Conservation (phyloP, 2,329 filamentous ascomycete genomes). For the Cladosporium sp. region DNA sequence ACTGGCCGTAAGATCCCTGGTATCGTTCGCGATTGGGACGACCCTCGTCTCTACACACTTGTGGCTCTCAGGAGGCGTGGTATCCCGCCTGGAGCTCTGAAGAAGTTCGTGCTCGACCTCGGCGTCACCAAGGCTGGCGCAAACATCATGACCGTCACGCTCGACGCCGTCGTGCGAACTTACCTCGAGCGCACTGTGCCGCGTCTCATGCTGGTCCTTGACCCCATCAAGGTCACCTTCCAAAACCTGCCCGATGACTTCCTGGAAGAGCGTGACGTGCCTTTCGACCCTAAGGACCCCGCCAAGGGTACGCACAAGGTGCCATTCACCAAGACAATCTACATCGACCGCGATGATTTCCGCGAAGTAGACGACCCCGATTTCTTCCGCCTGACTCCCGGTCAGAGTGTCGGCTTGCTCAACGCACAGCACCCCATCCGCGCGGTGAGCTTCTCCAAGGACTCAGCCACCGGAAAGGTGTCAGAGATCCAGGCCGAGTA, state of each 20-base stretch:
- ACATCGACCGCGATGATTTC: slow-evolving; percentile 80
- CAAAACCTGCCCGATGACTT: slow-evolving; percentile 71
- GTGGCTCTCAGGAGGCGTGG: slow-evolving; percentile 80
- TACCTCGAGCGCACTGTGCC: slow-evolving; percentile 88
- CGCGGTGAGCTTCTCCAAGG: slow-evolving; percentile 64
- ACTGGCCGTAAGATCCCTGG: slow-evolving; percentile 36
- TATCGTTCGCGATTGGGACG: slow-evolving; percentile 81
- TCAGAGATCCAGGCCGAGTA: slow-evolving; percentile 64
- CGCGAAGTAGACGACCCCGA: slow-evolving; percentile 66
- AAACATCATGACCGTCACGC: slow-evolving; percentile 72
- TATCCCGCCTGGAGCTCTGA: slow-evolving; percentile 80
- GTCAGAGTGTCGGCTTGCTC: slow-evolving; percentile 69
- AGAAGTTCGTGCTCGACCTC: slow-evolving; percentile 86
- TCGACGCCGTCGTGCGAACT: slow-evolving; percentile 78
- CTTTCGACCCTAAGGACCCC: slow-evolving; percentile 79
- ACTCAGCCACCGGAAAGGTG: slow-evolving; percentile 59
- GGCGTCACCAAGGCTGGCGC: slow-evolving; percentile 81
- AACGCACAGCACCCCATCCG: slow-evolving; percentile 67
- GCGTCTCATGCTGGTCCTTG: slow-evolving; percentile 82
- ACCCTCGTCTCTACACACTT: slow-evolving; percentile 83
- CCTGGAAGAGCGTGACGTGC: slow-evolving; percentile 60
- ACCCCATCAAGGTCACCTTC: slow-evolving; percentile 78
- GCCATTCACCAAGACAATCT: slow-evolving; percentile 71
- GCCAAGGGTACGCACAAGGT: slow-evolving; percentile 58
- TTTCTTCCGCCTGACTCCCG: slow-evolving; percentile 74